Conservation (phyloP, 1,139 yeast genomes). For the Pichia sp. region DNA sequence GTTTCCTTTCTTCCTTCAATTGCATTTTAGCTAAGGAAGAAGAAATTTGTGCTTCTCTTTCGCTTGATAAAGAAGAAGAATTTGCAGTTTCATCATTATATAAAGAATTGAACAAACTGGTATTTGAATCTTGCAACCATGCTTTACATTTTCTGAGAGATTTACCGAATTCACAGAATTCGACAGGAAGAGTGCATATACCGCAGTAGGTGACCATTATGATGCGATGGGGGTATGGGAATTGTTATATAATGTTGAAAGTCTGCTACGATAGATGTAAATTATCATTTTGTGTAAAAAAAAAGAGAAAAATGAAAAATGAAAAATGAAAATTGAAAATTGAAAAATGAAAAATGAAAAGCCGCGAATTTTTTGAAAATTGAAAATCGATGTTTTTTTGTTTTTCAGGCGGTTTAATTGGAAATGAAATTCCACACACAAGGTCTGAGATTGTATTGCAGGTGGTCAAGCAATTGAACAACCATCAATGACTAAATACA, state of each 20-base stretch:
- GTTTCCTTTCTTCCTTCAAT: slow-evolving; percentile 82
- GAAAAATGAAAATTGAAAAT: background rate
- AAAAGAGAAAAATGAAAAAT: background rate
- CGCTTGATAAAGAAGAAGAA: slow-evolving; percentile 50
- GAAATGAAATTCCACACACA: no score
- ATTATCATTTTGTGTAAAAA: no score
- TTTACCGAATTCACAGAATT: slow-evolving; percentile 90
- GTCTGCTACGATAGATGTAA: no score
- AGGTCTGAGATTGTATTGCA: no score
- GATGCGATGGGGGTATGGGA: background rate
- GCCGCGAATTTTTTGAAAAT: background rate
- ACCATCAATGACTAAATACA: slow-evolving; percentile 12
- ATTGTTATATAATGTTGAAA: no score
- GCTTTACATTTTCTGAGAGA: slow-evolving; percentile 74
- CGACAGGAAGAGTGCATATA: slow-evolving; percentile 83
- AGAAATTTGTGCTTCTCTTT: slow-evolving; percentile 75
- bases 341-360: background rate
- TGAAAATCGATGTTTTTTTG: no score
- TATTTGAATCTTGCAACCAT: slow-evolving; percentile 63
- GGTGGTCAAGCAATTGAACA: no score
- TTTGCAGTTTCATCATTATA: slow-evolving; percentile 47
- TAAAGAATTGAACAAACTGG: slow-evolving; percentile 49
- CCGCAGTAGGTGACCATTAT: slow-evolving; percentile 55
- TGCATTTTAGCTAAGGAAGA: slow-evolving; percentile 81
- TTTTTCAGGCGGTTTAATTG: no score